Conservation (phyloP, 495 filamentous ascomycete genomes). For the Hypoxylon crocopeplum region DNA sequence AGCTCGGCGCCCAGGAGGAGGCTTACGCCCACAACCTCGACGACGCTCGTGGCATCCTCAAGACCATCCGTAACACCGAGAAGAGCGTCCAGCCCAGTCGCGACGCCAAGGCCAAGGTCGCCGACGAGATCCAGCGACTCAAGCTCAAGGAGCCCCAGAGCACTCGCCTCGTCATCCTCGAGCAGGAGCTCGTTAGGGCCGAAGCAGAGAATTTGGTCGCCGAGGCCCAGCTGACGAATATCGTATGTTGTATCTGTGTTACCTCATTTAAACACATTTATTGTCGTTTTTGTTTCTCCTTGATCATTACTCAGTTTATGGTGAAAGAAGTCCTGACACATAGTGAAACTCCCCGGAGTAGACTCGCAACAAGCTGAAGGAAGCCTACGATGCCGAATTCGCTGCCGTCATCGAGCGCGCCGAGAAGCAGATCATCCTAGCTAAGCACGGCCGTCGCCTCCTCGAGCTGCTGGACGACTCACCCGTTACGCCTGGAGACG, state of each 20-base stretch:
- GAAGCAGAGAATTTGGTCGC: constrained; percentile 96
- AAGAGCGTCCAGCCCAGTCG: constrained; percentile 88
- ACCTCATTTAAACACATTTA: background rate
- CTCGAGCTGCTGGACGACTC: constrained; percentile 90
- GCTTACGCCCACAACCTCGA: constrained; percentile 84
- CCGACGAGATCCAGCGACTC: constrained; percentile 87
- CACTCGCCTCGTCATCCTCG: constrained; percentile 75
- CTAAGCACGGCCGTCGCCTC: constrained; percentile 83
- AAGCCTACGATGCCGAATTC: constrained; percentile 87
- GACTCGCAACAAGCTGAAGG: constrained; percentile 92
- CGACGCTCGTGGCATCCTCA: constrained; percentile 78
- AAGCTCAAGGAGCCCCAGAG: constrained; percentile 88
- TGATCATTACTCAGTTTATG: too few relatives aligned
- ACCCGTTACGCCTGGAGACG: constrained; percentile 86
- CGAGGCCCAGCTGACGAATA: constrained; percentile 94
- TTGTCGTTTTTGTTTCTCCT: background rate
- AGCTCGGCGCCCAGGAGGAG: constrained; percentile 93
- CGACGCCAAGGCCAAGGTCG: constrained; percentile 81
- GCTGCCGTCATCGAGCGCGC: constrained; percentile 90
- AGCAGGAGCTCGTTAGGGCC: constrained; percentile 94
- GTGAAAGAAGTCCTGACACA: constrained; percentile 13
- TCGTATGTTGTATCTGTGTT: constrained; percentile 62
- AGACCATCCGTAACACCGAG: constrained; percentile 92
- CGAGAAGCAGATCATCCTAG: constrained; percentile 94
- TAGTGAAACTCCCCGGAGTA: constrained; percentile 37